Conservation (phyloP, 495 filamentous ascomycete species). For the Neurospora tetraspora region DNA sequence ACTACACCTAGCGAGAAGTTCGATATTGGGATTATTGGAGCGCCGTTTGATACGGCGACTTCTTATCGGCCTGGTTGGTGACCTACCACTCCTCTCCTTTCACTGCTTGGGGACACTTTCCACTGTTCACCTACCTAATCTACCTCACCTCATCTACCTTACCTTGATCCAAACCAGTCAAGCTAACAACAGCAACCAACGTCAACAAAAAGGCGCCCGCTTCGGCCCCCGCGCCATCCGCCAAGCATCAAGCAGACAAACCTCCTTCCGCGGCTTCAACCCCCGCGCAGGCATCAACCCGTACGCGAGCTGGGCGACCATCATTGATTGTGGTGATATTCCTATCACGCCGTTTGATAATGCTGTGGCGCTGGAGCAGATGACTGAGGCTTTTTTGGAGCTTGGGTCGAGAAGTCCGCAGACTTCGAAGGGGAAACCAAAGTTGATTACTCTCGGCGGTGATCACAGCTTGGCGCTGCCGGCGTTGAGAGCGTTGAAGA, state of each 20-base stretch:
- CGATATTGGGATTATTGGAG: slow-evolving; percentile 75
- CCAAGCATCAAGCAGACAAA: slow-evolving; percentile 64
- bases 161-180: too few species aligned
- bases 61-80: slow-evolving; percentile 57
- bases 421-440: slow-evolving; percentile 33
- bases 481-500: slow-evolving; percentile 60
- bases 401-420: slow-evolving; percentile 23
- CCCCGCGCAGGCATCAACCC: slow-evolving; percentile 68
- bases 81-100: not conserved
- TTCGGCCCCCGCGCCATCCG: slow-evolving; percentile 79
- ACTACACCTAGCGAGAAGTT: slow-evolving; percentile 54
- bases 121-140: not conserved
- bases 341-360: slow-evolving; percentile 76
- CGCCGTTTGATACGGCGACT: slow-evolving; percentile 76
- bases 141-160: not conserved
- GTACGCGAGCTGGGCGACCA: slow-evolving; percentile 59
- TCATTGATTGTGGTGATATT: slow-evolving; percentile 77
- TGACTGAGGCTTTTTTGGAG: slow-evolving; percentile 60
- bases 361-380: slow-evolving; percentile 61
- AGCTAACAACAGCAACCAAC: too few species aligned
- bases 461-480: slow-evolving; percentile 74
- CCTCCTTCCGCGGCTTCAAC: slow-evolving; percentile 66
- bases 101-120: not conserved
- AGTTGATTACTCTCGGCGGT: slow-evolving; percentile 69
- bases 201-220: slow-evolving; percentile 50